A percentile compares a stretch with the other conserved stretches of the same genome.
phyloP scores from a whole-genome alignment of 2,329 filamentous ascomycete genomes.

The Aureobasidium pullulans region DNA sequence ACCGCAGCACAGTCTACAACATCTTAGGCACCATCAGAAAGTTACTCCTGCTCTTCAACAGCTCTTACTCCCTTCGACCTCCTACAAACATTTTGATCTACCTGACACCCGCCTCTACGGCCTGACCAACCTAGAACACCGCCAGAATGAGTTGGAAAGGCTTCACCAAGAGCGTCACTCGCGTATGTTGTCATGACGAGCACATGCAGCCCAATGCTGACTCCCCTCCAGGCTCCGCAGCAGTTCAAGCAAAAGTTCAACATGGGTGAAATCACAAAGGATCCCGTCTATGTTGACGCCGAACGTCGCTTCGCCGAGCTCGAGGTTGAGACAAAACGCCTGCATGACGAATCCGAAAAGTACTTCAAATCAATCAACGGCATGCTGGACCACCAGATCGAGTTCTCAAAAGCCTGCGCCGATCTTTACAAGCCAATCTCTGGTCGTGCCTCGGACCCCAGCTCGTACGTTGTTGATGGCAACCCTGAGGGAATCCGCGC shows the following conservation, averaged over 20 bases:
- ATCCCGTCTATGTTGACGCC: conserved; percentile 88
- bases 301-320: conserved; percentile 91
- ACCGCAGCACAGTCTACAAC: not conserved
- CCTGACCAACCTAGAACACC: conserved; percentile 1
- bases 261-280: conserved; percentile 90
- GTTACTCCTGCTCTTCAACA: not conserved
- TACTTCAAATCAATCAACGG: conserved; percentile 97
- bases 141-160: conserved; percentile 89
- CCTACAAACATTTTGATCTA: not conserved
- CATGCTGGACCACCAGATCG: conserved; percentile 96
- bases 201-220: conserved; percentile 76
- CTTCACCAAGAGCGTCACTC: conserved; percentile 79
- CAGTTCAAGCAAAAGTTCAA: conserved; percentile 88
- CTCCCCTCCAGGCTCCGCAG: conserved; percentile 64
- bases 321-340: conserved; percentile 90
- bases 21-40: not conserved
- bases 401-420: conserved; percentile 91
- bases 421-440: conserved; percentile 99
- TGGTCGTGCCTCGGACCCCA: conserved; percentile 87
- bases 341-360: conserved; percentile 94
- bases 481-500: conserved; percentile 90
- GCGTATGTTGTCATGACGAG: conserved; percentile 59
- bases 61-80: not conserved
- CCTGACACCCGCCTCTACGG: not conserved
- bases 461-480: conserved; percentile 70